A percentile compares a stretch with the other conserved stretches of the same genome.
phyloP scores from a whole-genome alignment of 2,329 filamentous ascomycete genomes.

The Trichoderma sp. region DNA sequence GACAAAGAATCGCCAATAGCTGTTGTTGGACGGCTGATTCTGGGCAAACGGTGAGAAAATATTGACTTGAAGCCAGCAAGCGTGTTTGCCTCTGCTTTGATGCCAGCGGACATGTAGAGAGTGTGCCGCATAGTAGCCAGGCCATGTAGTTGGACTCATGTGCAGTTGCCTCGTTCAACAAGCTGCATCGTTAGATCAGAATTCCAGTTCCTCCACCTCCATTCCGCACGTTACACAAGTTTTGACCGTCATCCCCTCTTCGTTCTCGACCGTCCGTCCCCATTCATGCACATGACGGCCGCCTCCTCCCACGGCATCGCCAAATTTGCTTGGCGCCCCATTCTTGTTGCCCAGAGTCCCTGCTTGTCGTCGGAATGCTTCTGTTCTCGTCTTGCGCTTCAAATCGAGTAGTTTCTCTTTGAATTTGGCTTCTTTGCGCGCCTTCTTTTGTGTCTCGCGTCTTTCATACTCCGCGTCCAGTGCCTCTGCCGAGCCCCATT shows the following conservation, averaged over 20 bases:
- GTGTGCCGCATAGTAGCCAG: not conserved
- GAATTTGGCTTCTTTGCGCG: slow-evolving; percentile 87
- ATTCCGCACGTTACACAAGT: slow-evolving; percentile 76
- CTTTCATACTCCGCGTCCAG: slow-evolving; percentile 87
- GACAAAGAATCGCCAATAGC: not conserved
- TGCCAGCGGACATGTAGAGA: not conserved
- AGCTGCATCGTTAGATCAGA: slow-evolving; percentile 48
- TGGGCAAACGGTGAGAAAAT: not conserved
- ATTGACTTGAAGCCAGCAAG: not conserved
- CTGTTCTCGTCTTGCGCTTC: slow-evolving; percentile 90
- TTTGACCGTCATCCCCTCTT: slow-evolving; percentile 77
- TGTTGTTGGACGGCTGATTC: not conserved
- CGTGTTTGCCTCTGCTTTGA: not conserved
- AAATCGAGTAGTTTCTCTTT: slow-evolving; percentile 84
- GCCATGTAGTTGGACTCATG: not conserved
- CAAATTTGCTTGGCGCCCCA: slow-evolving; percentile 64
- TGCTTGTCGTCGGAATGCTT: slow-evolving; percentile 78
- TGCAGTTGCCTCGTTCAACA: not conserved
- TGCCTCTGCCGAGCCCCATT: slow-evolving; percentile 87
- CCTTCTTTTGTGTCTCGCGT: slow-evolving; percentile 78
- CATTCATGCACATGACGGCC: slow-evolving; percentile 89
- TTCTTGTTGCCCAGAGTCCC: slow-evolving; percentile 60
- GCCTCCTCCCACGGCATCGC: slow-evolving; percentile 70
- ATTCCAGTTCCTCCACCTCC: slow-evolving; percentile 77
- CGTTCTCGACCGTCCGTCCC: slow-evolving; percentile 69